Evolutionary conservation across 2,329 filamentous ascomycete genomes (phyloP).

Genomic region (Clonostachys rhizophaga): DNA sequence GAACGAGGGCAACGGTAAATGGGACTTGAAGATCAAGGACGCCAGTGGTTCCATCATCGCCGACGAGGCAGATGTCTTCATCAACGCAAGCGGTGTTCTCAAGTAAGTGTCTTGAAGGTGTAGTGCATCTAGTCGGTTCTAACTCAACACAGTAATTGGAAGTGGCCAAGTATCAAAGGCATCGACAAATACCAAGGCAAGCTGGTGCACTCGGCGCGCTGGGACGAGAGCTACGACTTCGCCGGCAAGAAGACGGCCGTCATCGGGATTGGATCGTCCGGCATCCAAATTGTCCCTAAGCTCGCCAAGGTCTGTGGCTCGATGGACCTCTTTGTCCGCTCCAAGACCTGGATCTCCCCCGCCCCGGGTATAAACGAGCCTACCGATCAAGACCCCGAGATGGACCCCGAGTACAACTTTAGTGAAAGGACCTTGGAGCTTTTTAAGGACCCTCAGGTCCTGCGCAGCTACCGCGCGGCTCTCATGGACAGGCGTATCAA

Average conservation of each 20-base stretch:
- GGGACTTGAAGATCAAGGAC: constrained; percentile 2
- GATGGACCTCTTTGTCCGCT: constrained; percentile 33
- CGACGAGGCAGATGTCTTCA: constrained; percentile 6
- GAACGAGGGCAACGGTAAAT: constrained; percentile 3
- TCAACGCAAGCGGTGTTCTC: constrained; percentile 6
- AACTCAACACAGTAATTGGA: constrained; percentile 25
- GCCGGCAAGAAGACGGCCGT: constrained; percentile 46
- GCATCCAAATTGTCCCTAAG: constrained; percentile 44
- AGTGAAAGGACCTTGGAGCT: constrained; percentile 15
- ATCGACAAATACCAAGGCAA: constrained; percentile 39
- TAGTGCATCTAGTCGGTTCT: not conserved
- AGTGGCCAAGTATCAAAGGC: constrained; percentile 43
- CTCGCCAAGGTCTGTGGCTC: constrained; percentile 18
- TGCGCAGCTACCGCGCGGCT: not conserved
- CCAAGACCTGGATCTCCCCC: constrained; percentile 35
- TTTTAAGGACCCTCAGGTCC: not conserved
- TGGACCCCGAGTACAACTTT: constrained; percentile 32
- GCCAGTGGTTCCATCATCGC: constrained; percentile 1
- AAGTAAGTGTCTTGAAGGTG: constrained; percentile 3
- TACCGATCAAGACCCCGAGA: constrained; percentile 32
- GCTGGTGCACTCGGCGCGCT: constrained; percentile 46
- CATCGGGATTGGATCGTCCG: constrained; percentile 53
- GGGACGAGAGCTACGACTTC: constrained; percentile 43
- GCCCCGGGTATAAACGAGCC: constrained; percentile 15
- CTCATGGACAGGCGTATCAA: not conserved